These are phyloP conservation scores for Elsinoe fawcettii DNA, from an alignment of 2,329 filamentous ascomycete genomes.

Conservation along the genomic window DNA sequence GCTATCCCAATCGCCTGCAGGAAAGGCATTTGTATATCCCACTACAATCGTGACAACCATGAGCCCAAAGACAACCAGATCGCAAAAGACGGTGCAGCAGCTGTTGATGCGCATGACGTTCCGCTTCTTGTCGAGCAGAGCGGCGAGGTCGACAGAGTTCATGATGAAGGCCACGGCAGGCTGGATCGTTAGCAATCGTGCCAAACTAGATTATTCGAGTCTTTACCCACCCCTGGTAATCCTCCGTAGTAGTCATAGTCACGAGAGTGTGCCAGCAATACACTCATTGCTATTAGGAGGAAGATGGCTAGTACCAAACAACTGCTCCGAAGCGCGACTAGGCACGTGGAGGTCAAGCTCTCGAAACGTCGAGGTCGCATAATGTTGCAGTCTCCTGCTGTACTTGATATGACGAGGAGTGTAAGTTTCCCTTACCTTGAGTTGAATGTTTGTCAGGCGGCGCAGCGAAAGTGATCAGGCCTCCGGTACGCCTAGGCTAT, in stretches of 20 bases:
- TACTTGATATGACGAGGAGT: too few relatives aligned
- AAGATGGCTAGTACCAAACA: not conserved
- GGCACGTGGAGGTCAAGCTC: not conserved
- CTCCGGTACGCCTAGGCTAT: not conserved
- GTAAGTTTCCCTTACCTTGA: not conserved
- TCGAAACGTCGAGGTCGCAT: not conserved
- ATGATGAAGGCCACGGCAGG: not conserved
- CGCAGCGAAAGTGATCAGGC: not conserved
- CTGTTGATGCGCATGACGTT: not conserved
- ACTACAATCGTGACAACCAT: not conserved
- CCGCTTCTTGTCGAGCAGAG: not conserved
- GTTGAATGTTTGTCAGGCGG: not conserved
- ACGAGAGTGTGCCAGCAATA: not conserved
- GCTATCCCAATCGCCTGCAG: not conserved
- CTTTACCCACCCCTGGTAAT: not conserved
- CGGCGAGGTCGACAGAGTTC: not conserved
- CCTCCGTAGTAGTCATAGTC: not conserved
- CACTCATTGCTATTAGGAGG: not conserved
- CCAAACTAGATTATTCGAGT: too few relatives aligned
- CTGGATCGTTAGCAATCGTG: not conserved
- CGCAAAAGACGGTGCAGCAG: not conserved
- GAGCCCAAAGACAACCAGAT: not conserved
- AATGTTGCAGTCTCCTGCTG: not conserved
- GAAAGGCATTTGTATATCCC: not conserved
- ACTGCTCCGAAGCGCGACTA: not conserved